Conservation (phyloP, 2,329 filamentous ascomycete species). For the Stachybotrys elegans region DNA sequence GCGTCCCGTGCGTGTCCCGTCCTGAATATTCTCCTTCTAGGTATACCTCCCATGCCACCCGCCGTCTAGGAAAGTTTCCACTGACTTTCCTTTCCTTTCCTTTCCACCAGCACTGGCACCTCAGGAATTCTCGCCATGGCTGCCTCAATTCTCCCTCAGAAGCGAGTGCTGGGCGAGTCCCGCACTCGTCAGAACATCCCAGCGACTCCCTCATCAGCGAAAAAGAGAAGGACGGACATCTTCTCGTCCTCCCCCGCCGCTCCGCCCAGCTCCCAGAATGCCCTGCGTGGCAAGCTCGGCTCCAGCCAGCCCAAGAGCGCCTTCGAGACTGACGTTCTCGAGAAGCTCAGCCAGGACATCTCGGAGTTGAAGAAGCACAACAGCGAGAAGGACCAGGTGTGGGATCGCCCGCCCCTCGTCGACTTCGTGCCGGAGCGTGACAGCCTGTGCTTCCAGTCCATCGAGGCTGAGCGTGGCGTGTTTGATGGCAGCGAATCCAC, state of each 20-base stretch:
- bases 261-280: constrained; percentile 58
- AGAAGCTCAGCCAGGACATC: constrained; percentile 94
- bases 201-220: constrained; percentile 53
- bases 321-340: constrained; percentile 90
- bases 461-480: constrained; percentile 88
- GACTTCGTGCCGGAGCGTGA: constrained; percentile 54
- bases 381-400: constrained; percentile 88
- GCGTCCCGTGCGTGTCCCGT: too few relatives aligned
- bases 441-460: constrained; percentile 85
- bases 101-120: constrained; percentile 4
- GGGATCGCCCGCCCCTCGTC: constrained; percentile 61
- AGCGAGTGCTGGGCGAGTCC: constrained; percentile 67
- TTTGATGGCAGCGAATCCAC: constrained; percentile 70
- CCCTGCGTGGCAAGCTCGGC: constrained; percentile 53
- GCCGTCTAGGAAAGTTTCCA: too few relatives aligned
- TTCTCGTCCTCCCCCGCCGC: constrained; percentile 49
- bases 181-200: constrained; percentile 59
- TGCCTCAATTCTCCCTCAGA: constrained; percentile 56
- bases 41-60: too few relatives aligned
- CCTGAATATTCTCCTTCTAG: too few relatives aligned
- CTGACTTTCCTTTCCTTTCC: constrained; percentile 11
- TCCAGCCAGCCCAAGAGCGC: constrained; percentile 82
- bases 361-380: constrained; percentile 79
- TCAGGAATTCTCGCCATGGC: constrained; percentile 36
- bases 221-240: constrained; percentile 79